Conservation (phyloP, 2,329 filamentous ascomycete genomes). For the Claviceps arundinis region DNA sequence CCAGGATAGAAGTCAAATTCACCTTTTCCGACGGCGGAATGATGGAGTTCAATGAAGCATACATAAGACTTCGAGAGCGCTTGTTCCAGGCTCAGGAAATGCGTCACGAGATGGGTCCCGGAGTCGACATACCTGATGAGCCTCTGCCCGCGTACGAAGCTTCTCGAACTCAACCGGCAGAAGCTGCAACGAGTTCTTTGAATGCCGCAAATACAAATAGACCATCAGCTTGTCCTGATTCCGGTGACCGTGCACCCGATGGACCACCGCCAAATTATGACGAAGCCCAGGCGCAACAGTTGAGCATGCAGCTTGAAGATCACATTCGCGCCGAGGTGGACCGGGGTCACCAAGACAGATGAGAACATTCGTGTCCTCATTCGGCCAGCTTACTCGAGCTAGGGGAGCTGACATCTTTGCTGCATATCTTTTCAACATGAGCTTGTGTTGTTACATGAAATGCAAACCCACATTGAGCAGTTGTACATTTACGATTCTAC, state of each 20-base stretch:
- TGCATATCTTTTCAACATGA: background rate
- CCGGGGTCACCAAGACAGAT: conserved; percentile 27
- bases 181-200: conserved; percentile 13
- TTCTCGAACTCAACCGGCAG: conserved; percentile 20
- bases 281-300: conserved; percentile 65
- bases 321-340: conserved; percentile 65
- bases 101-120: conserved; percentile 52
- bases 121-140: conserved; percentile 60
- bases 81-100: conserved; percentile 69
- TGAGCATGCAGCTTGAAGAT: conserved; percentile 48
- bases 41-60: conserved; percentile 74
- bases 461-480: background rate
- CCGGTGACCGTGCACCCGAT: conserved; percentile 35
- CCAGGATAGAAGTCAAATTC: conserved; percentile 66
- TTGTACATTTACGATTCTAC: background rate
- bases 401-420: background rate
- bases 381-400: background rate
- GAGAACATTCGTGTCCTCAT: conserved; percentile 2
- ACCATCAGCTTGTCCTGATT: conserved; percentile 21
- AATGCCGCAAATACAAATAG: conserved; percentile 13
- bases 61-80: conserved; percentile 73
- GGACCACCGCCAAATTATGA: conserved; percentile 89
- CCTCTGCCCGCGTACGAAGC: conserved; percentile 80
- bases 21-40: conserved; percentile 94
- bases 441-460: background rate